Conservation (phyloP, 805 yeast genomes). For the Yamadazyma olivae region DNA sequence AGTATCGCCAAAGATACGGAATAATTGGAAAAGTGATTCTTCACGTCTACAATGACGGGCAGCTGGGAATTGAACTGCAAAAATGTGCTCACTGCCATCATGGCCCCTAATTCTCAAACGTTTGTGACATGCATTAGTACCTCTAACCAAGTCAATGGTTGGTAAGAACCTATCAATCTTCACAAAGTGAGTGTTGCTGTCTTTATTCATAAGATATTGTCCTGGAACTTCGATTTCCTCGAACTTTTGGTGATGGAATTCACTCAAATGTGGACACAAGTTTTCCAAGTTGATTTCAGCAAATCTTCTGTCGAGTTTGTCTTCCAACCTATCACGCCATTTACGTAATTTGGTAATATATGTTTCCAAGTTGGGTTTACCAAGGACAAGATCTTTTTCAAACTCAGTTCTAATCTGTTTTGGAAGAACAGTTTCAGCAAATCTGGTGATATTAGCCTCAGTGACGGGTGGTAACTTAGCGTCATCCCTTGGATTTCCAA, state of each 20-base stretch:
- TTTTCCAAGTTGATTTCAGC: constrained; percentile 80
- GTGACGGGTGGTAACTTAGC: constrained; percentile 88
- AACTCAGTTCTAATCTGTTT: constrained; percentile 85
- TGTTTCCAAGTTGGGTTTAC: constrained; percentile 84
- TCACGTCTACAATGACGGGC: constrained; percentile 97
- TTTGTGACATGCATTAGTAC: constrained; percentile 86
- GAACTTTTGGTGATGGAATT: constrained; percentile 96
- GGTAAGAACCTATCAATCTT: constrained; percentile 94
- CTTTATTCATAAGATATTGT: constrained; percentile 85
- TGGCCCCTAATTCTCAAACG: constrained; percentile 87
- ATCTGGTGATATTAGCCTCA: constrained; percentile 79
- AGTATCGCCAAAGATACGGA: constrained; percentile 82
- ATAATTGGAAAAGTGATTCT: constrained; percentile 88
- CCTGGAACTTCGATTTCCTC: constrained; percentile 98
- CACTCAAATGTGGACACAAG: constrained; percentile 91
- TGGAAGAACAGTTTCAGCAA: constrained; percentile 92
- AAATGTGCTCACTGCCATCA: constrained; percentile 87
- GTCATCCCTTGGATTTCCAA: constrained; percentile 84
- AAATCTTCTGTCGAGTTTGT: constrained; percentile 82
- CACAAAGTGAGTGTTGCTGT: constrained; percentile 83
- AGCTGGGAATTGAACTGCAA: constrained; percentile 96
- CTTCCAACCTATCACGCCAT: constrained; percentile 94
- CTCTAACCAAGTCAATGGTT: constrained; percentile 81
- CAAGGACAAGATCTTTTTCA: constrained; percentile 82
- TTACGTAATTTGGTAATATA: constrained; percentile 79